Evolutionary conservation across 2,329 filamentous ascomycete genomes (phyloP).

Genomic region (Aspergillus udagawae): DNA sequence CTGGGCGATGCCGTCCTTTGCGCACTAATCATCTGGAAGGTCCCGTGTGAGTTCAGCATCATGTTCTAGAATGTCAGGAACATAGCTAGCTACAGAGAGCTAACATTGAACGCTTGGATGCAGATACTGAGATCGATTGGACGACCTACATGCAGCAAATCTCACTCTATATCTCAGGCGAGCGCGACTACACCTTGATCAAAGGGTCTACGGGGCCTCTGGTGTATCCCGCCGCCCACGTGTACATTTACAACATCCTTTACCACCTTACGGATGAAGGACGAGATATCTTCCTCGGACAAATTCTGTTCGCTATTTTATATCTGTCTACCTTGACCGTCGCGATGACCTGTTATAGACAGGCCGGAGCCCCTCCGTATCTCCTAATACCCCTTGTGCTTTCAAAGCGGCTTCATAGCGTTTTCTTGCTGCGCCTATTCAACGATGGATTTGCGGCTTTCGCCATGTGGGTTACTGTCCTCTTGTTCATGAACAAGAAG

Average conservation of each 20-base stretch:
- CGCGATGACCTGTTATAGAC: conserved; percentile 74
- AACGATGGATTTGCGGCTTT: conserved; percentile 89
- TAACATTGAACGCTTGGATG: conserved; percentile 24
- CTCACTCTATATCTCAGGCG: conserved; percentile 71
- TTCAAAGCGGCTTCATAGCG: conserved; percentile 89
- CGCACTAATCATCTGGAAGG: conserved; percentile 69
- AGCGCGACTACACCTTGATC: conserved; percentile 83
- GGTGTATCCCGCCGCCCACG: conserved; percentile 90
- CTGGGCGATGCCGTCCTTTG: conserved; percentile 69
- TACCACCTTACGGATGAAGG: conserved; percentile 76
- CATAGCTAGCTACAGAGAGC: not conserved
- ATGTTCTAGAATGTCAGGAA: conserved; percentile 4
- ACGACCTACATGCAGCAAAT: conserved; percentile 95
- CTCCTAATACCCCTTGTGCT: conserved; percentile 79
- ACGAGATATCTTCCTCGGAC: conserved; percentile 71
- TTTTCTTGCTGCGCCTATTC: conserved; percentile 89
- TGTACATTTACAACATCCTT: conserved; percentile 81
- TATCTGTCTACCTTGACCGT: conserved; percentile 73
- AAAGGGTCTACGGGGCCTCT: conserved; percentile 85
- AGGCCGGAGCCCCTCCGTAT: conserved; percentile 64
- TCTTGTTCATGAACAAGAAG: conserved; percentile 66
- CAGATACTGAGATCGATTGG: conserved; percentile 98
- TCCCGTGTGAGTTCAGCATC: conserved; percentile 64
- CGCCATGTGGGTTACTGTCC: conserved; percentile 79
- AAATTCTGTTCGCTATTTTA: conserved; percentile 73